These are phyloP conservation scores for Wickerhamomyces sp. DNA, from an alignment of 1,139 yeast species.

Conservation along the genomic window DNA sequence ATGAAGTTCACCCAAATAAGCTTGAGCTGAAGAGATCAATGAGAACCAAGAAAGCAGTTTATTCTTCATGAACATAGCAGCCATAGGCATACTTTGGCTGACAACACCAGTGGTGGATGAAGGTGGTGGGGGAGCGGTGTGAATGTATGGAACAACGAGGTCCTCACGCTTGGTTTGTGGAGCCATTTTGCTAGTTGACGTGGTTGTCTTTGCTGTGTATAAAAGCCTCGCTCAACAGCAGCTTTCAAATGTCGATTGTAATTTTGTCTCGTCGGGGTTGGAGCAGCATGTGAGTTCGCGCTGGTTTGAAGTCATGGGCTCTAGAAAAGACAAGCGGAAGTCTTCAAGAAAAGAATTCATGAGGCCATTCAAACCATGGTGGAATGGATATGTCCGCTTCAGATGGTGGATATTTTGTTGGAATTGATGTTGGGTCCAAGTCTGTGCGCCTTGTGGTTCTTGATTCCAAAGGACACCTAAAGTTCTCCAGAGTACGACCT, in stretches of 20 bases:
- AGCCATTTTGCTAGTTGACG: too few relatives aligned
- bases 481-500: slow-evolving; percentile 13
- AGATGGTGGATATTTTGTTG: slow-evolving; percentile 19
- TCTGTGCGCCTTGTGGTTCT: slow-evolving; percentile 37
- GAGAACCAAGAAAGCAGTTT: slow-evolving; percentile 43
- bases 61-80: slow-evolving; percentile 51
- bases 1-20: slow-evolving; percentile 29
- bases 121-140: slow-evolving; percentile 40
- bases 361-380: too few relatives aligned
- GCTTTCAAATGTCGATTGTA: too few relatives aligned
- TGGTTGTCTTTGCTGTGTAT: too few relatives aligned
- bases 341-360: too few relatives aligned
- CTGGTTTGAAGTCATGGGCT: too few relatives aligned
- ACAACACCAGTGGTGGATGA: slow-evolving; percentile 41
- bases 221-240: too few relatives aligned
- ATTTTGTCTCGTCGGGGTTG: too few relatives aligned
- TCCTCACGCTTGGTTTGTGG: slow-evolving; percentile 29
- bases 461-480: slow-evolving; percentile 17
- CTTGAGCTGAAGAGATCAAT: slow-evolving; percentile 37
- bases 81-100: slow-evolving; percentile 63
- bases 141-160: slow-evolving; percentile 37
- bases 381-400: too few relatives aligned
- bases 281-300: too few relatives aligned
- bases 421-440: slow-evolving; percentile 53
- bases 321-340: too few relatives aligned